phyloP scores from a whole-genome alignment of 2,329 filamentous ascomycete species.

The Xylariaceae sp. region DNA sequence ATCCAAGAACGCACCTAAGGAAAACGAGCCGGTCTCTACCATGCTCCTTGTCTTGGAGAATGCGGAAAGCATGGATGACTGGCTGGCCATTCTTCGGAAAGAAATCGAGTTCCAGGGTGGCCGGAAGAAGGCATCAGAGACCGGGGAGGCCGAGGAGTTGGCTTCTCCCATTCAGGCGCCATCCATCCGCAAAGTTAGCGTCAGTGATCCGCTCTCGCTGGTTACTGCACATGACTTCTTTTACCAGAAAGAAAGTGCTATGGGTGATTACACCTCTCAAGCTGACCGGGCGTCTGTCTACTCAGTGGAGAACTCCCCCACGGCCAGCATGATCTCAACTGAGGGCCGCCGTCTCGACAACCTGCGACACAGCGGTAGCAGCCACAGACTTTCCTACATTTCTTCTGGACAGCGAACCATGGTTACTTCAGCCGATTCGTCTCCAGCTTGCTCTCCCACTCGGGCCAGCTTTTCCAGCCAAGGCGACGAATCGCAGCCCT shows the following conservation, averaged over 20 bases:
- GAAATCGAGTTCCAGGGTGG: slow-evolving; percentile 68
- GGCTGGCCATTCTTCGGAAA: slow-evolving; percentile 63
- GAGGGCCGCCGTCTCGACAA: slow-evolving; percentile 55
- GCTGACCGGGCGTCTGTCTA: slow-evolving; percentile 36
- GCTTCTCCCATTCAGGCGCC: slow-evolving; percentile 34
- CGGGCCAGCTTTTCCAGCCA: slow-evolving; percentile 45
- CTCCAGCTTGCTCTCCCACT: slow-evolving; percentile 52
- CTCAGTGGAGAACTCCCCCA: slow-evolving; percentile 51
- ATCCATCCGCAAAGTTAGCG: slow-evolving; percentile 43
- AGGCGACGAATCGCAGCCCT: slow-evolving; percentile 30
- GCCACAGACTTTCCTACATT: slow-evolving; percentile 53
- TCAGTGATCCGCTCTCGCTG: slow-evolving; percentile 44
- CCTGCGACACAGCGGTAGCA: slow-evolving; percentile 45
- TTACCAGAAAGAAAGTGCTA: slow-evolving; percentile 29
- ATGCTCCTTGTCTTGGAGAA: slow-evolving; percentile 68
- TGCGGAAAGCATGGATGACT: slow-evolving; percentile 69
- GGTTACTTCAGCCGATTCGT: slow-evolving; percentile 54
- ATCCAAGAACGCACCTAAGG: slow-evolving; percentile 58
- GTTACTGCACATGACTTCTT: slow-evolving; percentile 35
- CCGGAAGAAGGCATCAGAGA: slow-evolving; percentile 57
- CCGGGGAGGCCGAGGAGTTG: slow-evolving; percentile 44
- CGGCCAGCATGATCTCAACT: slow-evolving; percentile 53
- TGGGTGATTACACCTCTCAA: slow-evolving; percentile 25
- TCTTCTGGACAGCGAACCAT: slow-evolving; percentile 58
- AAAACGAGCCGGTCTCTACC: slow-evolving; percentile 55